A percentile compares a stretch with the other conserved stretches of the same genome.
phyloP scores from a whole-genome alignment of 371 early-diverging fungal species.

The Mortierella sp. region DNA sequence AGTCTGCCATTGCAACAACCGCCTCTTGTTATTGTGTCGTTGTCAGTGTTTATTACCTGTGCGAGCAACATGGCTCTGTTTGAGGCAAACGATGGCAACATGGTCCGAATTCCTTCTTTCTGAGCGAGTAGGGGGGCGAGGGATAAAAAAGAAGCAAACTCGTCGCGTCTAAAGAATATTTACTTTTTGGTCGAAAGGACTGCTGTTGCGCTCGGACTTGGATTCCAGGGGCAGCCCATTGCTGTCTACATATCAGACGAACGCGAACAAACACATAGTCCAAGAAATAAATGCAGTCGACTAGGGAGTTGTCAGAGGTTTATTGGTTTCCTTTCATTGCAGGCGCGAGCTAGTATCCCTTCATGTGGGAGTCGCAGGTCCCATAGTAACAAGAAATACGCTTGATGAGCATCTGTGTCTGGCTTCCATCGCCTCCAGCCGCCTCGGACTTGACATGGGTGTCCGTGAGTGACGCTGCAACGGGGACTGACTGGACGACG shows the following conservation, averaged over 20 bases:
- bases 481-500: neutral
- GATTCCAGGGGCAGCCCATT: neutral
- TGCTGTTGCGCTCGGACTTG: neutral
- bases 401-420: neutral
- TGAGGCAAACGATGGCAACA: neutral
- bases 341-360: neutral
- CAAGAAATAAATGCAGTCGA: neutral
- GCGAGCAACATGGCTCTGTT: conserved; percentile 6
- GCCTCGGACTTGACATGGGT: neutral
- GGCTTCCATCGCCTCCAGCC: neutral
- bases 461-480: neutral
- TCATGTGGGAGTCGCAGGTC: neutral
- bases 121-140: neutral
- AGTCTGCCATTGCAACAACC: too few relatives aligned
- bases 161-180: neutral
- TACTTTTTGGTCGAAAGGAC: neutral
- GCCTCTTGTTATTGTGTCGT: neutral
- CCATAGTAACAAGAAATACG: neutral
- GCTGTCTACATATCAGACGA: neutral
- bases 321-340: neutral
- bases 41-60: neutral
- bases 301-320: neutral
- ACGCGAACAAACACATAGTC: neutral
- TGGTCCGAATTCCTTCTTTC: neutral
- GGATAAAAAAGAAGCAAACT: neutral